Conservation (phyloP, 2,329 filamentous ascomycete species). For the Magnaporthales sp. region DNA sequence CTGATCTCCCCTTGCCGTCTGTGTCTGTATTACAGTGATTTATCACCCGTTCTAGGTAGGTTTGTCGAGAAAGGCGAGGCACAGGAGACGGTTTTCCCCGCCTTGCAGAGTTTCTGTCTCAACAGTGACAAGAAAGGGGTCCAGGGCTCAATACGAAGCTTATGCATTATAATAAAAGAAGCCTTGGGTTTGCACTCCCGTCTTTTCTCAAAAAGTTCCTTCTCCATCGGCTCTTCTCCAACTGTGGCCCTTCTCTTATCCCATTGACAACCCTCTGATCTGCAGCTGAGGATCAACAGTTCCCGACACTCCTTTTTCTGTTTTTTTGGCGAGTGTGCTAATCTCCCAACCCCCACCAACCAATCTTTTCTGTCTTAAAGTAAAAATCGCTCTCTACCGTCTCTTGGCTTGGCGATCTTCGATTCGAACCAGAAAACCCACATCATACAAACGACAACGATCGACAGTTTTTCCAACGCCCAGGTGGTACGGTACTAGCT, state of each 20-base stretch:
- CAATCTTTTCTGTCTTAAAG: background rate
- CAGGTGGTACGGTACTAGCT: background rate
- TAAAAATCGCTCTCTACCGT: background rate
- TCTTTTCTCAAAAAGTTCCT: background rate
- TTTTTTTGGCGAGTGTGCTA: background rate
- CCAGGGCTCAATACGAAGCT: background rate
- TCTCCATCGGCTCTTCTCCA: background rate
- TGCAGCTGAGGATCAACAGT: background rate
- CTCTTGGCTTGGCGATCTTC: background rate
- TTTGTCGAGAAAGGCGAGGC: background rate
- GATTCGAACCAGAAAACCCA: background rate
- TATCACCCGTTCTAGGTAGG: background rate
- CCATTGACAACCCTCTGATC: background rate
- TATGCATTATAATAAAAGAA: background rate
- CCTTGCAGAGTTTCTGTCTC: background rate
- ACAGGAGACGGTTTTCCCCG: background rate
- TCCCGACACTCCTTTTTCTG: background rate
- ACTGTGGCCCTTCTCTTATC: background rate
- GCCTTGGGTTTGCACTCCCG: background rate
- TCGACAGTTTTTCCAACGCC: background rate
- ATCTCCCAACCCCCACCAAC: background rate
- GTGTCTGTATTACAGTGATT: background rate
- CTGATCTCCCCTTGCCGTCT: background rate
- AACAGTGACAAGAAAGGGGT: background rate
- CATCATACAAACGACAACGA: background rate